These are phyloP conservation scores for Scedosporium boydii DNA, from an alignment of 2,329 filamentous ascomycete genomes.

Conservation along the genomic window DNA sequence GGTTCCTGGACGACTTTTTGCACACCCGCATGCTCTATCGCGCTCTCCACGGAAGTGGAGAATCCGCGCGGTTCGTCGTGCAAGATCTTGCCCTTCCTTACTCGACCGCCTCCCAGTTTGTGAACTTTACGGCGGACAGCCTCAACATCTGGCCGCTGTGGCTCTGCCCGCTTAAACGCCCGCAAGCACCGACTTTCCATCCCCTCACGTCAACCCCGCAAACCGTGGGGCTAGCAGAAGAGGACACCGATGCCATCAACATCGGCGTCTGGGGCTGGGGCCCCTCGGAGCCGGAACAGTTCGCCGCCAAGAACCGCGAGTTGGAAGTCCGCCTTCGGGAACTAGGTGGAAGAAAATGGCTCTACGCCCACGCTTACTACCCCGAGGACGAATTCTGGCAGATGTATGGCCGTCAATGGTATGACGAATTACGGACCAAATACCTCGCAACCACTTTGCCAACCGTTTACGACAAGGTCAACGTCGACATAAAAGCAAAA, in stretches of 20 bases:
- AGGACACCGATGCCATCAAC: conserved; percentile 39
- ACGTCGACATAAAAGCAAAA: conserved; percentile 39
- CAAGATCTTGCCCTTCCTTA: conserved; percentile 57
- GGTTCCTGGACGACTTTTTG: conserved; percentile 62
- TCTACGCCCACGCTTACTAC: conserved; percentile 83
- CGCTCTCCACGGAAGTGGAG: conserved; percentile 58
- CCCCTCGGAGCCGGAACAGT: conserved; percentile 43
- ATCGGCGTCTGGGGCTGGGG: conserved; percentile 76
- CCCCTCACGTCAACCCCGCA: conserved; percentile 31
- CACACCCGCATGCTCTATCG: conserved; percentile 68
- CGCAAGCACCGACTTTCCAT: conserved; percentile 43
- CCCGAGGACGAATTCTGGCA: conserved; percentile 61
- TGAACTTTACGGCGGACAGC: conserved; percentile 41
- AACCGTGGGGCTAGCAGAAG: conserved; percentile 13
- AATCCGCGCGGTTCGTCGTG: conserved; percentile 55
- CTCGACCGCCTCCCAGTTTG: conserved; percentile 37
- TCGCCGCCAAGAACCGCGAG: conserved; percentile 58
- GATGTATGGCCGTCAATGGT: conserved; percentile 49
- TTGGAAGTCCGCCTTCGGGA: conserved; percentile 61
- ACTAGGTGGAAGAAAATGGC: conserved; percentile 73
- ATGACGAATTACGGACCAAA: conserved; percentile 51
- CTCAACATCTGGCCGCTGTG: conserved; percentile 51
- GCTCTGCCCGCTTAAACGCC: conserved; percentile 46
- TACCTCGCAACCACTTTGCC: conserved; percentile 55
- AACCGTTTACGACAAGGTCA: conserved; percentile 62